These are phyloP conservation scores for Cytospora piceae DNA, from an alignment of 2,329 filamentous ascomycete genomes.

Conservation along the genomic window DNA sequence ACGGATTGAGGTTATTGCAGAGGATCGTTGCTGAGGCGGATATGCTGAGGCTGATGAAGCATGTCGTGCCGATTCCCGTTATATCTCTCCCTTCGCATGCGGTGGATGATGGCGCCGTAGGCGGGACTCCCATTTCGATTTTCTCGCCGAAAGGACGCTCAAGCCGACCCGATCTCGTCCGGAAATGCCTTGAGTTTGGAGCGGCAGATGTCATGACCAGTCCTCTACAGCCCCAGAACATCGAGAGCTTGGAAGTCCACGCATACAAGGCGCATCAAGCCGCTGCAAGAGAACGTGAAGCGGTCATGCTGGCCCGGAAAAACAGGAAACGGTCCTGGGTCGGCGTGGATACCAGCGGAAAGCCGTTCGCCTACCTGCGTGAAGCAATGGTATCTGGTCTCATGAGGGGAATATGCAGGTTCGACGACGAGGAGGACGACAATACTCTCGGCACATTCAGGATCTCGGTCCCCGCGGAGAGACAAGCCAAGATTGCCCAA, in stretches of 20 bases:
- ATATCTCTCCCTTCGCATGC: conserved; percentile 38
- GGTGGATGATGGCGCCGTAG: conserved; percentile 13
- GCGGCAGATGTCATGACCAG: conserved; percentile 84
- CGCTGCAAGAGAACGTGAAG: conserved; percentile 72
- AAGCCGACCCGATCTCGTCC: conserved; percentile 23
- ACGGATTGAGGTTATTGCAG: conserved; percentile 59
- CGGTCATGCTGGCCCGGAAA: conserved; percentile 71
- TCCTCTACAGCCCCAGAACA: conserved; percentile 73
- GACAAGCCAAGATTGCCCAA: conserved; percentile 66
- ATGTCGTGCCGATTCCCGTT: conserved; percentile 60
- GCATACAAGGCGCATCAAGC: conserved; percentile 83
- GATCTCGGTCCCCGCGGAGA: conserved; percentile 68
- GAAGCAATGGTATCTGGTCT: conserved; percentile 93
- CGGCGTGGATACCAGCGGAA: conserved; percentile 74
- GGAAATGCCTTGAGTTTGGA: conserved; percentile 80
- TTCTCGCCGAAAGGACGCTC: conserved; percentile 11
- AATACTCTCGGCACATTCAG: conserved; percentile 33
- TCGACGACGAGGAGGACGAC: conserved; percentile 63
- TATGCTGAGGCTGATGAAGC: conserved; percentile 57
- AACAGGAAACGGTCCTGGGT: conserved; percentile 90
- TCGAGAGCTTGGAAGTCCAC: conserved; percentile 78
- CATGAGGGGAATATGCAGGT: conserved; percentile 86
- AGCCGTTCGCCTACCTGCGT: conserved; percentile 85
- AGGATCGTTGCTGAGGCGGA: conserved; percentile 62
- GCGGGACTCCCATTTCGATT: conserved; percentile 12